Conservation (phyloP, 306 rosid genomes). For the Lathyrus tuberosus region DNA sequence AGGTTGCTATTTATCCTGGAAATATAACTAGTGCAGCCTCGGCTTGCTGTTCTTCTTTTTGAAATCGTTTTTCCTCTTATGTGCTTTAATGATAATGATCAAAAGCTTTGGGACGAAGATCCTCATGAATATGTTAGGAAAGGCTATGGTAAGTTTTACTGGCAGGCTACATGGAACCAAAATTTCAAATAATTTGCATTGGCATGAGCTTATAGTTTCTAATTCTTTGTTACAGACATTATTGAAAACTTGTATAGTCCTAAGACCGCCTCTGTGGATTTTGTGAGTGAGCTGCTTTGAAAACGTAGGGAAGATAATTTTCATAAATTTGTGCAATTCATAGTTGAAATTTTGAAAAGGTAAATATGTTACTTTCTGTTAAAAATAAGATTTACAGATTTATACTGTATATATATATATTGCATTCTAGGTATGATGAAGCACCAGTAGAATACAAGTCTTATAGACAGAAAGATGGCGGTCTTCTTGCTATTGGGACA, state of each 20-base stretch:
- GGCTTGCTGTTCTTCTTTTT: conserved; percentile 83
- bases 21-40: conserved; percentile 95
- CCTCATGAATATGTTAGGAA: conserved; percentile 98
- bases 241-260: conserved; percentile 96
- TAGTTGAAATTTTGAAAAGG: conserved; percentile 83
- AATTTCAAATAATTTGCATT: background rate
- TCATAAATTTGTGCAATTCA: conserved; percentile 77
- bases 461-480: conserved; percentile 92
- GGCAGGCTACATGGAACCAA: conserved; percentile 20
- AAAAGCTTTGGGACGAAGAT: conserved; percentile 95
- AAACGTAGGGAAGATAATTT: conserved; percentile 96
- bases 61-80: conserved; percentile 93
- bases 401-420: conserved; percentile 11
- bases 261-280: conserved; percentile 93
- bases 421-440: conserved; percentile 73
- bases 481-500: conserved; percentile 98
- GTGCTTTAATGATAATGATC: conserved; percentile 93
- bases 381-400: conserved; percentile 17
- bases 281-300: conserved; percentile 90
- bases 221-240: conserved; percentile 60
- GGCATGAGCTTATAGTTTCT: conserved; percentile 34
- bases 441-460: conserved; percentile 75
- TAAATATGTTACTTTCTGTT: conserved; percentile 35
- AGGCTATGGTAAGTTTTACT: conserved; percentile 85
- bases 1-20: conserved; percentile 99